Conservation (phyloP, 371 early-diverging fungal genomes). For the Lichtheimia ramosa region DNA sequence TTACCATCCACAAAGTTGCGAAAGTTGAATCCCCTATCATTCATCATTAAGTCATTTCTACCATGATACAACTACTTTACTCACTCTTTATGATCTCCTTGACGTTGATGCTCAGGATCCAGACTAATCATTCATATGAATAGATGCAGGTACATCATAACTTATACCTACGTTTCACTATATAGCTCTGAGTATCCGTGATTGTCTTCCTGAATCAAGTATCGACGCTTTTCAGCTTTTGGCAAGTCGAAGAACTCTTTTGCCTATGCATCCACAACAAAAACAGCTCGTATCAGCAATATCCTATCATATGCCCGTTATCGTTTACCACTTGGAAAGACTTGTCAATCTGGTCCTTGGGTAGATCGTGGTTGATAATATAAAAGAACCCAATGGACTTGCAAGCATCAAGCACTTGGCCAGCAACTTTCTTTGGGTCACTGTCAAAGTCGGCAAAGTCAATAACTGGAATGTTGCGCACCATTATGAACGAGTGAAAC, state of each 20-base stretch:
- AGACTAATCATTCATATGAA: constrained; percentile 24
- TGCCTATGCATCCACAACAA: constrained; percentile 32
- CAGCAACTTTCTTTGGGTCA: constrained; percentile 29
- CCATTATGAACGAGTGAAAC: background rate
- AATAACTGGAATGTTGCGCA: constrained; percentile 24
- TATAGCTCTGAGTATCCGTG: constrained; percentile 46
- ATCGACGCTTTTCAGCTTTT: constrained; percentile 31
- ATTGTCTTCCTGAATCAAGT: constrained; percentile 34
- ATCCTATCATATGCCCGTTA: too few relatives aligned
- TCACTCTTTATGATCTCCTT: constrained; percentile 70
- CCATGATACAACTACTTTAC: constrained; percentile 1
- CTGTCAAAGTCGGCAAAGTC: constrained; percentile 45
- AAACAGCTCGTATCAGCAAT: too few relatives aligned
- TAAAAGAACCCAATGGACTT: constrained; percentile 67
- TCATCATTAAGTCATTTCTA: background rate
- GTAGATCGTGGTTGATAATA: constrained; percentile 57
- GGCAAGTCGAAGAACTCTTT: constrained; percentile 52
- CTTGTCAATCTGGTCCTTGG: constrained; percentile 43
- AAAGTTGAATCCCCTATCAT: constrained; percentile 58
- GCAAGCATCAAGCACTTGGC: constrained; percentile 50
- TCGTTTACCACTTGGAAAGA: constrained; percentile 40
- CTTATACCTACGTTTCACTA: constrained; percentile 37
- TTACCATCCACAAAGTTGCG: constrained; percentile 47
- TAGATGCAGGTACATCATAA: background rate
- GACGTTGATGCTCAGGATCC: constrained; percentile 54